These are phyloP conservation scores for Suillus plorans DNA, from an alignment of 768 basidiomycete species.

Conservation along the genomic window DNA sequence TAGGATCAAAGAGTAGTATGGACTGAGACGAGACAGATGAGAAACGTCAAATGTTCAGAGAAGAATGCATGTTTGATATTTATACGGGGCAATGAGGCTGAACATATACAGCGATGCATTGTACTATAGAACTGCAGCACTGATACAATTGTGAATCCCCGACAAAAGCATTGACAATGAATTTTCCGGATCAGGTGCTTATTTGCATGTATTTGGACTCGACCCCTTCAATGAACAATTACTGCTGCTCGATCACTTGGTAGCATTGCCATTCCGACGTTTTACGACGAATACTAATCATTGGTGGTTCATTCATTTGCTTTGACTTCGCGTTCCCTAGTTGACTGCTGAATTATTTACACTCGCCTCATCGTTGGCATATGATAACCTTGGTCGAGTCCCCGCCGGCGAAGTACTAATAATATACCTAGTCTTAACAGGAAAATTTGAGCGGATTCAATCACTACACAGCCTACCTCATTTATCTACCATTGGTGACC, in stretches of 20 bases:
- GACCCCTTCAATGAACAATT: too few relatives aligned
- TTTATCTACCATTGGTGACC: conserved; percentile 2
- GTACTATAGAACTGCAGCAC: background rate
- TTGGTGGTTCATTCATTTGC: background rate
- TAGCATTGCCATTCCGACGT: too few relatives aligned
- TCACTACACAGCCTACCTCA: background rate
- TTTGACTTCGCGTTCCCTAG: background rate
- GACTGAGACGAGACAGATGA: conserved; percentile 12
- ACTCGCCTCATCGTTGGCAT: background rate
- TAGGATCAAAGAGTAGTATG: conserved; percentile 9
- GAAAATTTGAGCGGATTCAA: background rate
- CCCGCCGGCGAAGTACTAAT: background rate
- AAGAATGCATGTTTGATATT: conserved; percentile 7
- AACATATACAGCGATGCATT: conserved; percentile 10
- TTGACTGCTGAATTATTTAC: background rate
- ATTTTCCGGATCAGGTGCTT: background rate
- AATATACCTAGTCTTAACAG: conserved; percentile 4
- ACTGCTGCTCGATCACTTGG: too few relatives aligned
- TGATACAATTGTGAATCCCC: conserved; percentile 1
- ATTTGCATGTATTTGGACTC: conserved; percentile 9
- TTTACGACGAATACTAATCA: background rate
- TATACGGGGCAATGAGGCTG: conserved; percentile 14
- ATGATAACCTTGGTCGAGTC: background rate
- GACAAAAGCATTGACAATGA: conserved; percentile 5
- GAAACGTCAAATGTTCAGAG: conserved; percentile 1